Percentiles rank a stretch among this genome's conserved stretches.
phyloP scores from a whole-genome alignment of 2,329 filamentous ascomycete genomes.

The Dactylellina leptospora region DNA sequence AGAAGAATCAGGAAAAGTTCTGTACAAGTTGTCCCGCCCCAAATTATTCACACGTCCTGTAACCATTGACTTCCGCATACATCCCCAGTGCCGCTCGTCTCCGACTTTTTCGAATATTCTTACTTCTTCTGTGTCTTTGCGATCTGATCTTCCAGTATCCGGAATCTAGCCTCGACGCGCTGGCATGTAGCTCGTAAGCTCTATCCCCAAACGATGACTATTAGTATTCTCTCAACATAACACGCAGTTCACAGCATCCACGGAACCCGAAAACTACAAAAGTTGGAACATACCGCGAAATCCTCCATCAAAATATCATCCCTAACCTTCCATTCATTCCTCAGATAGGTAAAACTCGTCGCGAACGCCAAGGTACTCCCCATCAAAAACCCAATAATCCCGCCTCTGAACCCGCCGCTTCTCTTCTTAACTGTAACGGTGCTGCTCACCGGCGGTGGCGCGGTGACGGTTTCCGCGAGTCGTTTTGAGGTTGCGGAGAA shows the following conservation, averaged over 20 bases:
- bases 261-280: not conserved
- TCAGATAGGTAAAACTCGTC: conserved; percentile 49
- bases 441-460: conserved; percentile 7
- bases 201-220: not conserved
- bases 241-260: not conserved
- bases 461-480: conserved; percentile 26
- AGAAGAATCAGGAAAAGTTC: not conserved
- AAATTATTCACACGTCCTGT: not conserved
- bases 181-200: conserved; percentile 46
- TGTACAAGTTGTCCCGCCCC: conserved; percentile 16
- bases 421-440: conserved; percentile 52
- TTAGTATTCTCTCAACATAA: conserved; percentile 1
- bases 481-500: conserved; percentile 47
- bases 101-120: not conserved
- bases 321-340: conserved; percentile 49
- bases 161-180: conserved; percentile 50
- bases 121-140: conserved; percentile 48
- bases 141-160: conserved; percentile 46
- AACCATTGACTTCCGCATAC: no score
- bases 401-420: conserved; percentile 40
- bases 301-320: conserved; percentile 53
- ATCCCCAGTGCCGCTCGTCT: not conserved
- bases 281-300: conserved; percentile 42
- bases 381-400: conserved; percentile 48
- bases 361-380: conserved; percentile 48